Percentiles rank a stretch among this genome's conserved stretches.
phyloP scores from a whole-genome alignment of 768 basidiomycete species.

The Tremella yokohamensis region DNA sequence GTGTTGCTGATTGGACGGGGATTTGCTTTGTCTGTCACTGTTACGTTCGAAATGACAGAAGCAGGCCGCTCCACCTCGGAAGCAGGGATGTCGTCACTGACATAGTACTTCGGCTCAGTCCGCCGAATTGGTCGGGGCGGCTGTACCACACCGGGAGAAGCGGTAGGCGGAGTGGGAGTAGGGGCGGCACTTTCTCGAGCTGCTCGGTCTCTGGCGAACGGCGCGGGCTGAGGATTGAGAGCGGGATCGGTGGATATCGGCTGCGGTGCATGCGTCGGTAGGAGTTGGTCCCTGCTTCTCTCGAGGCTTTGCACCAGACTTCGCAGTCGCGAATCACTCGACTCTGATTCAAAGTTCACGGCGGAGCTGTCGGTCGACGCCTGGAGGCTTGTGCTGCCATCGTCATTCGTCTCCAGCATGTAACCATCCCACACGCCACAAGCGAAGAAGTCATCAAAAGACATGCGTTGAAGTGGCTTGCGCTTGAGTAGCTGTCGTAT shows the following conservation, averaged over 20 bases:
- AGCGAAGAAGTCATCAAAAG: slow-evolving; percentile 87
- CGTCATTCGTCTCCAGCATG: slow-evolving; percentile 53
- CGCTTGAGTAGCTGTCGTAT: slow-evolving; percentile 79
- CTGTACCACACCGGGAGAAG: slow-evolving; percentile 6
- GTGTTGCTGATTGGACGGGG: slow-evolving; percentile 27
- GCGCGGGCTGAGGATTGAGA: slow-evolving; percentile 37
- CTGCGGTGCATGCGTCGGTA: slow-evolving; percentile 27
- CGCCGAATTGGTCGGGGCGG: slow-evolving; percentile 14
- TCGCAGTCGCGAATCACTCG: slow-evolving; percentile 5
- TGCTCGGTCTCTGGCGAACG: slow-evolving; percentile 4
- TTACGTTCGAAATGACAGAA: slow-evolving; percentile 8
- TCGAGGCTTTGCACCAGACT: slow-evolving; percentile 24
- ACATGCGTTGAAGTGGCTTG: slow-evolving; percentile 75
- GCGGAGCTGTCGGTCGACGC: slow-evolving; percentile 33
- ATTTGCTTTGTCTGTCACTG: slow-evolving; percentile 20
- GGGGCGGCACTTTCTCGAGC: not conserved
- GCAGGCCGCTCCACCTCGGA: slow-evolving; percentile 17
- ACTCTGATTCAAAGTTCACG: not conserved
- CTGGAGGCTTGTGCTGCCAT: slow-evolving; percentile 52
- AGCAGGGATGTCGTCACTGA: slow-evolving; percentile 22
- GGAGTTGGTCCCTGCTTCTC: slow-evolving; percentile 12
- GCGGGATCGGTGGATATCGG: slow-evolving; percentile 27
- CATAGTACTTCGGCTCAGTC: slow-evolving; percentile 42
- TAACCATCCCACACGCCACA: slow-evolving; percentile 58
- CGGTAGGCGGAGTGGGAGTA: slow-evolving; percentile 9